phyloP scores from a whole-genome alignment of 2,329 filamentous ascomycete species.

The Sporothrix brasiliensis region DNA sequence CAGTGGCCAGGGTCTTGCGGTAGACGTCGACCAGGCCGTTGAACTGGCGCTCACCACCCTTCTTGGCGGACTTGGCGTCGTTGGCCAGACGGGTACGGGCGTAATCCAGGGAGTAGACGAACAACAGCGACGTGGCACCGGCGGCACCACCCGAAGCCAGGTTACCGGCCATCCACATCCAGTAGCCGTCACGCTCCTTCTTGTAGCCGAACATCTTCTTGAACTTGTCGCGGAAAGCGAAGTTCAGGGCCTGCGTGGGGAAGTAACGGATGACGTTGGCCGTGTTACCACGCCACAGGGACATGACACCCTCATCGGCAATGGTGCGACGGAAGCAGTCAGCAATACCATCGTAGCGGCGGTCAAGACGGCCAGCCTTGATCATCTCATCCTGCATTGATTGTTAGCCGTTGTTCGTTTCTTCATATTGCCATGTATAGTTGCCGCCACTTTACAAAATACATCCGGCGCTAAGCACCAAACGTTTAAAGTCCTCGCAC shows the following conservation, averaged over 20 bases:
- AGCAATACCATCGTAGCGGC: slow-evolving; percentile 88
- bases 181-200: slow-evolving; percentile 99
- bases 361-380: slow-evolving; percentile 96
- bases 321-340: slow-evolving; percentile 96
- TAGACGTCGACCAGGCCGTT: slow-evolving; percentile 99
- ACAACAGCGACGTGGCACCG: slow-evolving; percentile 99
- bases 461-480: background rate
- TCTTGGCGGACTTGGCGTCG: slow-evolving; percentile 98
- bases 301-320: slow-evolving; percentile 87
- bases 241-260: slow-evolving; percentile 99
- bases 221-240: slow-evolving; percentile 99
- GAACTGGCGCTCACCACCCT: slow-evolving; percentile 98
- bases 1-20: slow-evolving; percentile 98
- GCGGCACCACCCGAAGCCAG: slow-evolving; percentile 99
- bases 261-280: slow-evolving; percentile 99
- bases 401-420: slow-evolving; percentile 41
- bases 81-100: slow-evolving; percentile 99
- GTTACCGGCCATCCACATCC: slow-evolving; percentile 99
- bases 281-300: slow-evolving; percentile 99
- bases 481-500: background rate
- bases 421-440: background rate
- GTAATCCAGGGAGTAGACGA: slow-evolving; percentile 99
- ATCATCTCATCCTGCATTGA: slow-evolving; percentile 93
- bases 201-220: slow-evolving; percentile 99
- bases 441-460: background rate